Percentiles rank a stretch among this genome's conserved stretches.
Evolutionary conservation across 805 yeast species (phyloP).

Genomic region (Clavispora carvajalis): DNA sequence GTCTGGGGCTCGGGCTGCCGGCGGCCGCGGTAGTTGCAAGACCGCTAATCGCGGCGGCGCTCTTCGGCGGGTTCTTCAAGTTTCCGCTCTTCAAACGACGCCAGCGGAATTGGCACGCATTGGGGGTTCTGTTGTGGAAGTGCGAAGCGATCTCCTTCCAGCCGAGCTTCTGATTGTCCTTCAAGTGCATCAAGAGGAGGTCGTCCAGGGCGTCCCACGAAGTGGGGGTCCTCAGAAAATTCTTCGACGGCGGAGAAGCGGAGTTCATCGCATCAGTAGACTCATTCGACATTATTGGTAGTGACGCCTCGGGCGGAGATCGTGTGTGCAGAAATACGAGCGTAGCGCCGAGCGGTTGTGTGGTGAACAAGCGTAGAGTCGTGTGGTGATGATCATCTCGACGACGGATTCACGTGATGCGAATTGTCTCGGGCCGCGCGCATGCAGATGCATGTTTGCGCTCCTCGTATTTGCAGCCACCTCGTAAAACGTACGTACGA

Average conservation of each 20-base stretch:
- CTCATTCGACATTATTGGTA: constrained; percentile 6
- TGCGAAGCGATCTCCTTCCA: constrained; percentile 85
- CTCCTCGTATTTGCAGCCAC: not conserved
- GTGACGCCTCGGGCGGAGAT: constrained; percentile 3
- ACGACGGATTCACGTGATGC: constrained; percentile 8
- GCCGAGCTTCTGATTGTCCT: constrained; percentile 78
- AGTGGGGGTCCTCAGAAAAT: constrained; percentile 37
- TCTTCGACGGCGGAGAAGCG: constrained; percentile 16
- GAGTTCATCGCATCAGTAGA: constrained; percentile 5
- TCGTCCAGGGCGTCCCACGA: constrained; percentile 47
- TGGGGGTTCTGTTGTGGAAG: constrained; percentile 77
- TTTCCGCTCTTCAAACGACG: constrained; percentile 51
- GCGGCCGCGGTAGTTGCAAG: constrained; percentile 5
- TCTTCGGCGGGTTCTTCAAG: constrained; percentile 33
- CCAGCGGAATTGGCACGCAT: constrained; percentile 90
- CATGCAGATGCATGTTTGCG: not conserved
- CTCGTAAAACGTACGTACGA: not conserved
- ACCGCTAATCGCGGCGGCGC: constrained; percentile 17
- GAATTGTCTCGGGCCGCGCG: not conserved
- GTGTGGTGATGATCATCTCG: constrained; percentile 17
- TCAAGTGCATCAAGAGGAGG: constrained; percentile 47
- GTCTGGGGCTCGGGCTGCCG: constrained; percentile 4
- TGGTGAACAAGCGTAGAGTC: not conserved
- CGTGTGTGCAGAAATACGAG: constrained; percentile 1
- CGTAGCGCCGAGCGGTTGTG: not conserved